A percentile compares a stretch with the other conserved stretches of the same genome.
Conservation (phyloP, 345 rosid genomes). For the Salix purpurea region DNA sequence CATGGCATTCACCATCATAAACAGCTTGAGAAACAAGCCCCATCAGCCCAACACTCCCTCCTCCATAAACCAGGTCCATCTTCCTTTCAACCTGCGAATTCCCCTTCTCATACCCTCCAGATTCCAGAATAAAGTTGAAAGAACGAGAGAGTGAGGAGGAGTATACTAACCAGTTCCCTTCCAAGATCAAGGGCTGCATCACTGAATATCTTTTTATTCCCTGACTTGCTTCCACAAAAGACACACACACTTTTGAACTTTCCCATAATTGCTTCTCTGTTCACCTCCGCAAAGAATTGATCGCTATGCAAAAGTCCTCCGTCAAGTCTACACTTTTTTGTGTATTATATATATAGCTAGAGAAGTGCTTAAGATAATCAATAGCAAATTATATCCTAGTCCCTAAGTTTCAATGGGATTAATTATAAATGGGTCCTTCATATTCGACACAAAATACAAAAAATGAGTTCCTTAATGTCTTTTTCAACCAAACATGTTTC, state of each 20-base stretch:
- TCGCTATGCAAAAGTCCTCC: not conserved
- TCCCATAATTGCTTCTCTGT: conserved; percentile 18
- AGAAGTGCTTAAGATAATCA: not conserved
- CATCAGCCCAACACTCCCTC: conserved; percentile 41
- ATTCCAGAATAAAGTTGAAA: not conserved
- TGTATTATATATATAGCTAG: not conserved
- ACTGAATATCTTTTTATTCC: conserved; percentile 32
- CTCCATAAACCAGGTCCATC: conserved; percentile 41
- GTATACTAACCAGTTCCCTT: conserved; percentile 24
- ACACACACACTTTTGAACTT: conserved; percentile 43
- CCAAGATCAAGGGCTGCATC: conserved; percentile 43
- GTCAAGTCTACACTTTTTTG: not conserved
- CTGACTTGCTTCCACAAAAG: conserved; percentile 44
- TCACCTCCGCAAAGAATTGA: not conserved
- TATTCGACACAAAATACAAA: not conserved
- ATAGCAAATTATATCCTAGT: not conserved
- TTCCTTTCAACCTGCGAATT: conserved; percentile 32
- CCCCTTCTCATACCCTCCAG: not conserved
- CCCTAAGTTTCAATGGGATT: not conserved
- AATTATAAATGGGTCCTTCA: not conserved
- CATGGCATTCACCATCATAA: conserved; percentile 34
- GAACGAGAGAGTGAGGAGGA: not conserved
- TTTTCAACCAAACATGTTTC: not conserved
- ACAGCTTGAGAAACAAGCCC: conserved; percentile 38
- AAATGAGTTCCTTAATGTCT: no score